A percentile compares a stretch with the other conserved stretches of the same genome.
Conservation (phyloP, 106 monocot species). For the Hemerocallis citrina region DNA sequence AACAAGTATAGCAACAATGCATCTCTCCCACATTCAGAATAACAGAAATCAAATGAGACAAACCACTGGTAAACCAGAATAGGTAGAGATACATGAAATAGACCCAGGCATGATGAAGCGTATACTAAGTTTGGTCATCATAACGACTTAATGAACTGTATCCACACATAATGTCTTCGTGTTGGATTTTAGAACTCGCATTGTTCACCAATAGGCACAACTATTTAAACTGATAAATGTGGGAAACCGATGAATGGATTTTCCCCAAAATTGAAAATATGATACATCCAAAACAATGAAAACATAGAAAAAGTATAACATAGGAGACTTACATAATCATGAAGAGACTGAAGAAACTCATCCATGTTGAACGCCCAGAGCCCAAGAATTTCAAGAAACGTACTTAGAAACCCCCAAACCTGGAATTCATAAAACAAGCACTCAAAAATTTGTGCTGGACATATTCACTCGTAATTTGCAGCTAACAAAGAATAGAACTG, state of each 20-base stretch:
- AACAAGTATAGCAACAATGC: too few relatives aligned
- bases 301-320: not conserved
- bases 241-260: too few relatives aligned
- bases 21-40: too few relatives aligned
- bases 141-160: too few relatives aligned
- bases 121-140: too few relatives aligned
- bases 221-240: too few relatives aligned
- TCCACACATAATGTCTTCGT: too few relatives aligned
- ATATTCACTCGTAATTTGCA: not conserved
- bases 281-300: not conserved
- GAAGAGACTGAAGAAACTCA: constrained; percentile 91
- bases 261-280: not conserved
- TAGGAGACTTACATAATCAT: constrained; percentile 80
- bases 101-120: too few relatives aligned
- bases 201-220: too few relatives aligned
- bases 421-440: constrained; percentile 25
- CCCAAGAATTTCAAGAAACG: constrained; percentile 80
- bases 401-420: constrained; percentile 96
- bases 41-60: not conserved
- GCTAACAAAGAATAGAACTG: not conserved
- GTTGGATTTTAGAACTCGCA: too few relatives aligned
- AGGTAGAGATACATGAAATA: too few relatives aligned
- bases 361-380: constrained; percentile 86
- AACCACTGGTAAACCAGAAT: not conserved
- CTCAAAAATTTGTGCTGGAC: not conserved